Percentiles rank a stretch among this genome's conserved stretches.
Conservation (phyloP, 257 asterid genomes). For the Orobanche coerulescens region DNA sequence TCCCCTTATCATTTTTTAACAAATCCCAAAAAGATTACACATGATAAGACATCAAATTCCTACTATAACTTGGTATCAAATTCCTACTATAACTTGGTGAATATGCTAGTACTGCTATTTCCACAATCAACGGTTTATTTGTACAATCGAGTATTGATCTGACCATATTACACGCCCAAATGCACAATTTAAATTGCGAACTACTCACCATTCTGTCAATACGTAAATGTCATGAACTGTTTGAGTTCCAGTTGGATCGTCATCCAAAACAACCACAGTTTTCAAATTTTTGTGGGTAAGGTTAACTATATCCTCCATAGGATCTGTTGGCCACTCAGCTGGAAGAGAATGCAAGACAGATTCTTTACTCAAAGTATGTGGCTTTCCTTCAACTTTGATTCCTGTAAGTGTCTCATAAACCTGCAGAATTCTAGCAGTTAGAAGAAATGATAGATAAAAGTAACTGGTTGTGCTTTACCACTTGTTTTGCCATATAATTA, state of each 20-base stretch:
- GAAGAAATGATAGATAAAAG: slow-evolving; percentile 16
- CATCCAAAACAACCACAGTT: slow-evolving; percentile 91
- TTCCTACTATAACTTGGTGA: slow-evolving; percentile 14
- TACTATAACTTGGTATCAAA: neutral
- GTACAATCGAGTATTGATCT: slow-evolving; percentile 1
- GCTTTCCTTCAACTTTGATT: slow-evolving; percentile 79
- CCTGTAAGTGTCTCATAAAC: slow-evolving; percentile 94
- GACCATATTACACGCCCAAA: neutral
- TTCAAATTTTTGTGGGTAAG: slow-evolving; percentile 53
- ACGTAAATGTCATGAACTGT: slow-evolving; percentile 92
- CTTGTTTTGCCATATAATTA: slow-evolving; percentile 12
- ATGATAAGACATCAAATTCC: neutral
- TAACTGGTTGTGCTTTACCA: neutral
- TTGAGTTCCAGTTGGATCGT: slow-evolving; percentile 99
- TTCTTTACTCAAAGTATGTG: slow-evolving; percentile 59
- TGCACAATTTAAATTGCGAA: slow-evolving; percentile 12
- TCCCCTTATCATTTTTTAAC: neutral
- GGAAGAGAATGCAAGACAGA: slow-evolving; percentile 70
- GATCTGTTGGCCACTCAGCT: slow-evolving; percentile 74
- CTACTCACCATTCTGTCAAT: slow-evolving; percentile 89
- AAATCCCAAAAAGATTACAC: neutral
- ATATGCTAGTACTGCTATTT: slow-evolving; percentile 8
- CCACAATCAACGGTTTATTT: neutral
- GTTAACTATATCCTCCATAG: slow-evolving; percentile 48
- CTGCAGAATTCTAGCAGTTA: slow-evolving; percentile 35